Percentiles rank a stretch among this genome's conserved stretches.
Conservation (phyloP, 2,329 filamentous ascomycete genomes). For the Trichophaea hybrida region DNA sequence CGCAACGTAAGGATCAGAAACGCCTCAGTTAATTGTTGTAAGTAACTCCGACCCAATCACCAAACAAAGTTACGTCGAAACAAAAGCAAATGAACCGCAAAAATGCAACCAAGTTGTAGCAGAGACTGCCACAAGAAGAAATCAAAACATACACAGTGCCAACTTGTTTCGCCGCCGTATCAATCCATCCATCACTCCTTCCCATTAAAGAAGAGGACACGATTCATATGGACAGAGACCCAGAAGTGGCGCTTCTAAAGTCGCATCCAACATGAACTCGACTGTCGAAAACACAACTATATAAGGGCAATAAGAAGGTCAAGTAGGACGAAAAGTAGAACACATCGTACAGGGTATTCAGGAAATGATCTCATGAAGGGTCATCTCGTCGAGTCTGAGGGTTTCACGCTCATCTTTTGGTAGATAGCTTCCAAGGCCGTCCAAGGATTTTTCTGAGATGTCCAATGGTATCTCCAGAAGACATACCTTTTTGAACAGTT, state of each 20-base stretch:
- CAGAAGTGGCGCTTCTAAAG: too few relatives aligned
- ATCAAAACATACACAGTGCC: too few relatives aligned
- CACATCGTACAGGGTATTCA: not conserved
- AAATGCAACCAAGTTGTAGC: too few relatives aligned
- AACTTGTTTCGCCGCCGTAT: too few relatives aligned
- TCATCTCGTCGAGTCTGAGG: not conserved
- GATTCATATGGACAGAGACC: too few relatives aligned
- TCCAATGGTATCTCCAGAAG: slow-evolving; percentile 16
- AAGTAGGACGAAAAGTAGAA: not conserved
- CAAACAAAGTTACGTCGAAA: not conserved
- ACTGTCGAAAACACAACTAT: not conserved
- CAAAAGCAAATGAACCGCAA: not conserved
- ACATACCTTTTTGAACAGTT: slow-evolving; percentile 15
- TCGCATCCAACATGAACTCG: too few relatives aligned
- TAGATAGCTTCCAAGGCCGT: slow-evolving; percentile 19
- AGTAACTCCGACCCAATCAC: not conserved
- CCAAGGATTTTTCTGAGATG: slow-evolving; percentile 18
- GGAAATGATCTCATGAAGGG: not conserved
- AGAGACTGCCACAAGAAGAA: too few relatives aligned
- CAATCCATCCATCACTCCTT: not conserved
- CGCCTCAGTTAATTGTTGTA: not conserved
- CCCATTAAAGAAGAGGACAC: not conserved
- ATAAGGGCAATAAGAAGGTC: not conserved
- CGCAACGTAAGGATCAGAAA: slow-evolving; percentile 4
- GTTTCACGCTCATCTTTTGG: slow-evolving; percentile 9